Evolutionary conservation across 352 stramenopile genomes (phyloP), one percentile per base, ranked within the genome.

Genomic region (Halophytophthora polymorphica): DNA sequence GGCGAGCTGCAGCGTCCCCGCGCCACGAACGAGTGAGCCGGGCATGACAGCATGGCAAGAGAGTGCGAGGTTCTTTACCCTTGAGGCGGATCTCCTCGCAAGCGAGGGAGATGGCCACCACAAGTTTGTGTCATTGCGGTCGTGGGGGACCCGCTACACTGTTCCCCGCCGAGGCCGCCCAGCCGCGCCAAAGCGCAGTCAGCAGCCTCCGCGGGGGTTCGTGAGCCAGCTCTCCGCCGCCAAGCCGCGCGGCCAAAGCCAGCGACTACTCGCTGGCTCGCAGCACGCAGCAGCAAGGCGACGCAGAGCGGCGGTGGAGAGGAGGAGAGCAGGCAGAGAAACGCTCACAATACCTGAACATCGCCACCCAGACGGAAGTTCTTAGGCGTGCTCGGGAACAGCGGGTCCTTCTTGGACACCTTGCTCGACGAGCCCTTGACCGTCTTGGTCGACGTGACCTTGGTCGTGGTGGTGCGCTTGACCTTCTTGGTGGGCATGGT

Each of bases 351-450:
- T 95, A 93, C 90, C 83, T 97, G 95, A 81, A 99, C 90, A 67
- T 97, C 91, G 69, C 95, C 90, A 58, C 97, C 97, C 61, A 99
- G 92, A 72, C 93, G 82, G 77, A 98, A 98, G 77, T 93, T 98
- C 66, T 96, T 96, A 56, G 95, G 95, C 45, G 74, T 77, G 49
- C 89, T 74, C 45, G 86, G 85, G 86, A 99, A 99, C 45, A 99
- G 84, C 18, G 97, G 97, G 73, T 95, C 61, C 59, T 96, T 90
- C 72, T 95, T 94, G 21, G 78, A 53, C 50, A 86, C 86, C 49
- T 77, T 73, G 56, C 77, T 82, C 45, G 66, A 68, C 47, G 67
- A 73, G 37, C 71, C 66, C 72, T 94, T 88, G 53, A 83, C 90
- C 40, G 75, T 64, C 69, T 88, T 88, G 50, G 66, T 70, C 50